These are phyloP conservation scores for Chrysopogon serrulatus DNA, from an alignment of 176 grass and related monocot species.

Conservation along the genomic window DNA sequence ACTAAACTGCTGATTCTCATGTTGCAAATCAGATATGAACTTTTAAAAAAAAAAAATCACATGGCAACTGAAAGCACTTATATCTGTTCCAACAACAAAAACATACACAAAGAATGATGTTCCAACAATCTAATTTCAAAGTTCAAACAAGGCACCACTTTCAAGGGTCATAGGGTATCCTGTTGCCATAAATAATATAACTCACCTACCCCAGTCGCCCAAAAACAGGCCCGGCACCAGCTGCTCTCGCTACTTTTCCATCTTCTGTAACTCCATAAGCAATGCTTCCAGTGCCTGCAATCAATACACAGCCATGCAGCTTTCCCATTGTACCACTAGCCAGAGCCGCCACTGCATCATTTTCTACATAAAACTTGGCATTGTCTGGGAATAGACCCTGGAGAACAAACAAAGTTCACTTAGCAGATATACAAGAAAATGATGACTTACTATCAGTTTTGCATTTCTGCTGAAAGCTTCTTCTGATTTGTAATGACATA, in stretches of 20 bases:
- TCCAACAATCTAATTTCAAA: not conserved
- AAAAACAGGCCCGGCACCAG: slow-evolving; percentile 93
- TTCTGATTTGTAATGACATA: not conserved
- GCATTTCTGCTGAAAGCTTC: not conserved
- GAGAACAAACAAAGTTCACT: slow-evolving; percentile 5
- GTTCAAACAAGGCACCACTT: not conserved
- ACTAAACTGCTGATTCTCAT: not conserved
- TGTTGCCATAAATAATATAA: not conserved
- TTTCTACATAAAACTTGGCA: slow-evolving; percentile 87
- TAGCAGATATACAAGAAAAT: slow-evolving; percentile 20
- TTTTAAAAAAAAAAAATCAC: not conserved
- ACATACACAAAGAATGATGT: not conserved
- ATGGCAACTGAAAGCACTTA: not conserved
- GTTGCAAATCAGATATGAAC: not conserved
- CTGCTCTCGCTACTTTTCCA: slow-evolving; percentile 90
- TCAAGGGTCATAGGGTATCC: too few relatives aligned
- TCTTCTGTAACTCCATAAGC: slow-evolving; percentile 91
- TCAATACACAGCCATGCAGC: slow-evolving; percentile 89
- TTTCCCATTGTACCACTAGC: slow-evolving; percentile 97
- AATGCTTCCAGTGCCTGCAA: slow-evolving; percentile 93
- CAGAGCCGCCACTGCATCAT: slow-evolving; percentile 89
- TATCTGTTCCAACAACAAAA: not conserved
- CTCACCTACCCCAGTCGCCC: slow-evolving; percentile 97
- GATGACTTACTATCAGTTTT: not conserved
- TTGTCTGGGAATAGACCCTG: slow-evolving; percentile 72